Conservation (phyloP, 163 green algal species). For the Trebouxia gelatinosa region DNA sequence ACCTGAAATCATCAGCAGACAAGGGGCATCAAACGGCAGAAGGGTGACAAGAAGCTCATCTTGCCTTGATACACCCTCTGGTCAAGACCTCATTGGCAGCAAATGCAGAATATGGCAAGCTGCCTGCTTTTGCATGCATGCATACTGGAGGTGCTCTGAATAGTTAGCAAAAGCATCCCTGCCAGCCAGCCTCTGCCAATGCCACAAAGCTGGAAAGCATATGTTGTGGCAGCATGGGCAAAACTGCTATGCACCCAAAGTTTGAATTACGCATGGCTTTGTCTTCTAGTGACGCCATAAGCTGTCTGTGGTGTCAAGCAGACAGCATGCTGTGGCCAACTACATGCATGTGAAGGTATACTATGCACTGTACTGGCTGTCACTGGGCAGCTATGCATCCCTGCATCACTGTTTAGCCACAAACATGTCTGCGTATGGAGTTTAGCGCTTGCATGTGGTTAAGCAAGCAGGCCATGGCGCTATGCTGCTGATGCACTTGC, state of each 20-base stretch:
- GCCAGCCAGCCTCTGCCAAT: too few relatives aligned
- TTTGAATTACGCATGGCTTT: background rate
- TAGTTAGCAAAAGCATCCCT: too few relatives aligned
- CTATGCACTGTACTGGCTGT: too few relatives aligned
- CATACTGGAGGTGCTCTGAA: background rate
- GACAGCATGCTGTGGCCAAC: too few relatives aligned
- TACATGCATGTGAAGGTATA: too few relatives aligned
- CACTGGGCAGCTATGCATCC: too few relatives aligned
- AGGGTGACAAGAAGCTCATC: conserved; percentile 7
- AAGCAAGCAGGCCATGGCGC: background rate
- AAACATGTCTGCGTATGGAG: background rate
- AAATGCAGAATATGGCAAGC: background rate
- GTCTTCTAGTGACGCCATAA: background rate
- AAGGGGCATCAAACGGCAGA: background rate
- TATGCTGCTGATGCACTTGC: background rate
- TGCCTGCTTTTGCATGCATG: background rate
- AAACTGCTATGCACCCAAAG: background rate
- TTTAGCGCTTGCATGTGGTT: background rate
- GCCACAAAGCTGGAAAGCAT: too few relatives aligned
- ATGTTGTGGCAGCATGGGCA: too few relatives aligned
- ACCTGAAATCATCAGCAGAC: background rate
- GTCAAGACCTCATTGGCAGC: conserved; percentile 1
- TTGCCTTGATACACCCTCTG: background rate
- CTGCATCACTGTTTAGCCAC: background rate
- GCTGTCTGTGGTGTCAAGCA: too few relatives aligned